phyloP scores from a whole-genome alignment of 331 rosid species.

The Rosa hybrid region DNA sequence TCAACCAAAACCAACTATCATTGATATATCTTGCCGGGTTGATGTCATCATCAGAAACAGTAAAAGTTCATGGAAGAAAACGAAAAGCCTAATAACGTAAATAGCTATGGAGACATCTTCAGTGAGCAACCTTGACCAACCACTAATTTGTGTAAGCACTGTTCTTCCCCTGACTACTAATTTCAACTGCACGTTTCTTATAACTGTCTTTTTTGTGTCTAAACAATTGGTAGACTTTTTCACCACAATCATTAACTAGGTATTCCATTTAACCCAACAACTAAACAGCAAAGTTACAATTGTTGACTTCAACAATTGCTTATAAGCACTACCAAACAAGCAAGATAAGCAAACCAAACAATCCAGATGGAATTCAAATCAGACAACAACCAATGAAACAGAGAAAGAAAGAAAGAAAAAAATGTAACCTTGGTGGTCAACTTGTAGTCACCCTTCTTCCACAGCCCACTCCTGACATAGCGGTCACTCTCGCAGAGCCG shows the following conservation, averaged over 20 bases:
- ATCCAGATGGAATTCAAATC: not conserved
- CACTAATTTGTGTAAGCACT: too few relatives aligned
- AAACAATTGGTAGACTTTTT: too few relatives aligned
- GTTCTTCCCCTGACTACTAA: too few relatives aligned
- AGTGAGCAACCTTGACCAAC: too few relatives aligned
- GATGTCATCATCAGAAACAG: not conserved
- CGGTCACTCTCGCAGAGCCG: slow-evolving; percentile 65
- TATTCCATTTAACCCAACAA: not conserved
- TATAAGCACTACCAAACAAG: not conserved
- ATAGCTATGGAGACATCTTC: too few relatives aligned
- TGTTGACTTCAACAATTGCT: not conserved
- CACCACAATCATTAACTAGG: not conserved
- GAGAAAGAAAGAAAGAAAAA: not conserved
- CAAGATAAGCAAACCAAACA: not conserved
- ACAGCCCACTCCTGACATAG: slow-evolving; percentile 59
- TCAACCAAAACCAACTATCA: not conserved
- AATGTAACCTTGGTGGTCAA: slow-evolving; percentile 67
- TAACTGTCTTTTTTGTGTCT: too few relatives aligned
- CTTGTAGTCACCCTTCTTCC: slow-evolving; percentile 66
- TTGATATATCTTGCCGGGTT: too few relatives aligned
- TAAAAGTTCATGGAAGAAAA: too few relatives aligned
- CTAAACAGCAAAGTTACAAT: not conserved
- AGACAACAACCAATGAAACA: not conserved
- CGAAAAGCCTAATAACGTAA: too few relatives aligned
- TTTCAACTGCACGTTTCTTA: too few relatives aligned